Evolutionary conservation across 495 filamentous ascomycete genomes (phyloP).

Genomic region (Penicillium waksmanii): DNA sequence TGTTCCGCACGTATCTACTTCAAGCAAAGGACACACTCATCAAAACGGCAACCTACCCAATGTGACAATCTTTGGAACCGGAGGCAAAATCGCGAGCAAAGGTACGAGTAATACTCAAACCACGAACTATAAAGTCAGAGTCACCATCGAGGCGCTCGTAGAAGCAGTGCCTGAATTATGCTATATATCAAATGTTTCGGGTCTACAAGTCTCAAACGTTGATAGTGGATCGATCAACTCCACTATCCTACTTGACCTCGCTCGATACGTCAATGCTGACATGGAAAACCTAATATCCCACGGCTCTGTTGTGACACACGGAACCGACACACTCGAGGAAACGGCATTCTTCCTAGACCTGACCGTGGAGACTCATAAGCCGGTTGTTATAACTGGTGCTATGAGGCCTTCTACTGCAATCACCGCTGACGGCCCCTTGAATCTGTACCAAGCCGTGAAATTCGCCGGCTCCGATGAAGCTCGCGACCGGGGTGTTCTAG

Average conservation of each 20-base stretch:
- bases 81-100: conserved; percentile 7
- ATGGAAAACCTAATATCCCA: background rate
- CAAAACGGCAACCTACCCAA: background rate
- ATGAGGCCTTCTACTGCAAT: conserved; percentile 6
- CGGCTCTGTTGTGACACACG: conserved; percentile 6
- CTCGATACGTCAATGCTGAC: background rate
- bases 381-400: conserved; percentile 6
- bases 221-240: conserved; percentile 9
- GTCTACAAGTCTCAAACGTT: conserved; percentile 6
- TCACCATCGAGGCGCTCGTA: conserved; percentile 6
- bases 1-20: background rate
- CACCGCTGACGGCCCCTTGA: conserved; percentile 5
- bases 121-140: conserved; percentile 5
- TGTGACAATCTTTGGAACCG: conserved; percentile 4
- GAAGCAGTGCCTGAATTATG: conserved; percentile 8
- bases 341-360: conserved; percentile 8
- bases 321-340: conserved; percentile 7
- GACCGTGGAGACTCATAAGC: background rate
- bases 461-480: conserved; percentile 3
- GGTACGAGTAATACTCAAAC: conserved; percentile 7
- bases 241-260: background rate
- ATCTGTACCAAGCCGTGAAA: conserved; percentile 7
- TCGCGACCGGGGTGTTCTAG: conserved; percentile 2
- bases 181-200: conserved; percentile 6
- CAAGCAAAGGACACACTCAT: background rate